A percentile compares a stretch with the other conserved stretches of the same genome.
phyloP scores from a whole-genome alignment of 306 rosid genomes.

The Corylus heterophylla region DNA sequence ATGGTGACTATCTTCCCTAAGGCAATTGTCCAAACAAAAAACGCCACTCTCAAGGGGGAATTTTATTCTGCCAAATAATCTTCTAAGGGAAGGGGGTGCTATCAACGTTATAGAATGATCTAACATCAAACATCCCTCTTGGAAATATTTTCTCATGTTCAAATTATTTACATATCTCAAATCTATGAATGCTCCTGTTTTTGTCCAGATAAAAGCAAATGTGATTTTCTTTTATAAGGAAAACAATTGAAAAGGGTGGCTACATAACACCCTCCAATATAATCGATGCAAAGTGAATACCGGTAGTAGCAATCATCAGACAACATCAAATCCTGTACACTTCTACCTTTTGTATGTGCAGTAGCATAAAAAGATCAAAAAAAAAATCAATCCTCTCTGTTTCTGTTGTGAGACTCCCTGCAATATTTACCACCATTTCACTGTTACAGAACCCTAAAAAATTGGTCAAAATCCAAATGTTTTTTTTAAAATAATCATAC shows the following conservation, averaged over 20 bases:
- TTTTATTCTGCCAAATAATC: too few relatives aligned
- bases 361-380: neutral
- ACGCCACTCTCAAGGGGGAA: too few relatives aligned
- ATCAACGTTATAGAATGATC: too few relatives aligned
- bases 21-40: too few relatives aligned
- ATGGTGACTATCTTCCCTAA: too few relatives aligned
- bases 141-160: too few relatives aligned
- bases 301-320: neutral
- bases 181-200: neutral
- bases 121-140: too few relatives aligned
- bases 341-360: neutral
- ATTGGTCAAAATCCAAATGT: neutral
- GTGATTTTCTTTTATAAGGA: neutral
- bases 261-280: neutral
- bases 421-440: slow-evolving; percentile 4
- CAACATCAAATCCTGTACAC: neutral
- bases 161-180: neutral
- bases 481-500: neutral
- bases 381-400: neutral
- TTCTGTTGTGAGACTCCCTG: neutral
- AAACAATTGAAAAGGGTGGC: neutral
- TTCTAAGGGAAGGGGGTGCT: too few relatives aligned
- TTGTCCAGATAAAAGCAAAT: neutral
- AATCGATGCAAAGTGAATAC: neutral
- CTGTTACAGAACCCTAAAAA: neutral